These are phyloP conservation scores for Tillandsia leiboldiana DNA, from an alignment of 176 grass and related monocot species.

Conservation along the genomic window DNA sequence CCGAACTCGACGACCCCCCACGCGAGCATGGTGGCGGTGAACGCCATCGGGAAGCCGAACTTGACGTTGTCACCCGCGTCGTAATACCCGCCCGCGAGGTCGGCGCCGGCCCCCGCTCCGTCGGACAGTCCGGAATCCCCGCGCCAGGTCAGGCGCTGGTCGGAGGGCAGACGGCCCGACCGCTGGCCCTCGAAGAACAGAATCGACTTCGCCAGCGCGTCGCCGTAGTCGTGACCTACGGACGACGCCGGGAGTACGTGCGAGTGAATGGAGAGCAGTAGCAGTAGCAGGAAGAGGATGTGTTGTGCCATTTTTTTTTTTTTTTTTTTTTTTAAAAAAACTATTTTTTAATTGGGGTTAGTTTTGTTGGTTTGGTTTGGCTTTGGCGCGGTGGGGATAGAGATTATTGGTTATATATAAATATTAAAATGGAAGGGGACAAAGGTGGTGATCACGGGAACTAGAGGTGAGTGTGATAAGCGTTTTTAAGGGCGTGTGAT, in stretches of 20 bases:
- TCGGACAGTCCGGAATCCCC: conserved; percentile 58
- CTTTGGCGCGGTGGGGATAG: background rate
- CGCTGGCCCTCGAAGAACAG: conserved; percentile 91
- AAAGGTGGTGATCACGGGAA: background rate
- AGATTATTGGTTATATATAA: conserved; percentile 15
- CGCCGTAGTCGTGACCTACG: conserved; percentile 50
- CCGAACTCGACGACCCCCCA: conserved; percentile 87
- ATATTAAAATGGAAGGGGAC: background rate
- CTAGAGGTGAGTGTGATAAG: too few species aligned
- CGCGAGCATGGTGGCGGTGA: conserved; percentile 86
- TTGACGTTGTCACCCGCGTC: conserved; percentile 96
- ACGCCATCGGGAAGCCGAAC: conserved; percentile 92
- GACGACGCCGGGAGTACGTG: conserved; percentile 11
- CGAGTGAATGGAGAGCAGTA: conserved; percentile 2
- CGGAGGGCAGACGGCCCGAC: conserved; percentile 46
- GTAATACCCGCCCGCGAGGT: conserved; percentile 80
- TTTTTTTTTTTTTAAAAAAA: too few species aligned
- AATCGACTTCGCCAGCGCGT: conserved; percentile 75
- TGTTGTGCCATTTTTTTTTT: background rate
- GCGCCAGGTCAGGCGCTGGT: conserved; percentile 54
- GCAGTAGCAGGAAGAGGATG: conserved; percentile 9
- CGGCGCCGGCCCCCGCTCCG: conserved; percentile 43
- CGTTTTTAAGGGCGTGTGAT: too few species aligned
- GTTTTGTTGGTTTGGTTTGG: too few species aligned
- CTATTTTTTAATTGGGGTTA: too few species aligned